Percentiles rank a stretch among this genome's conserved stretches.
Evolutionary conservation across 1,284 basidiomycete genomes (phyloP).

Genomic region (Coniferiporia sulphurascens): DNA sequence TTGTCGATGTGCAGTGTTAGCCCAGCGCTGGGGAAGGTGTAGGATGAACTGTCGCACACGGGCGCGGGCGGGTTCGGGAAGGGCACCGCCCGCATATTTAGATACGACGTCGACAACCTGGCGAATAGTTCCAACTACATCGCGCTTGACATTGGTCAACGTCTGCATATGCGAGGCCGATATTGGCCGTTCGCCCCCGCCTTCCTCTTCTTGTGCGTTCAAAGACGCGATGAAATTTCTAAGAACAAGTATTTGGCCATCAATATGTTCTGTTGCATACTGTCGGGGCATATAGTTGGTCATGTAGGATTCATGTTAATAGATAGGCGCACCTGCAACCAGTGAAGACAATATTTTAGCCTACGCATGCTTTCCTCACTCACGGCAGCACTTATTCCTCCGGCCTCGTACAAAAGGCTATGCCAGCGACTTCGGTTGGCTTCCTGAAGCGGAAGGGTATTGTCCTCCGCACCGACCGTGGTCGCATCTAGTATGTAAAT

Average conservation of each 20-base stretch:
- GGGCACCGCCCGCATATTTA: constrained; percentile 77
- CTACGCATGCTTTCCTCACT: constrained; percentile 88
- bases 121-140: constrained; percentile 82
- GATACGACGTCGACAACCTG: constrained; percentile 87
- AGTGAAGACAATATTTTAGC: constrained; percentile 82
- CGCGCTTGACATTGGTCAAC: constrained; percentile 68
- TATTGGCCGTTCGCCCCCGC: constrained; percentile 30
- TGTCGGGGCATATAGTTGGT: constrained; percentile 27
- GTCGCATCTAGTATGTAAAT: not conserved
- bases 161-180: constrained; percentile 57
- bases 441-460: constrained; percentile 26
- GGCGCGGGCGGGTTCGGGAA: constrained; percentile 78
- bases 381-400: constrained; percentile 83
- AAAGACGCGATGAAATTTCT: constrained; percentile 77
- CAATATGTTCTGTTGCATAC: constrained; percentile 87
- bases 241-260: constrained; percentile 80
- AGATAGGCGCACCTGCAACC: constrained; percentile 64
- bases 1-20: constrained; percentile 32
- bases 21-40: constrained; percentile 78
- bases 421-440: constrained; percentile 77
- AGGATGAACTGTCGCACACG: constrained; percentile 81
- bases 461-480: not conserved
- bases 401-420: constrained; percentile 78
- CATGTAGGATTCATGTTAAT: constrained; percentile 1
- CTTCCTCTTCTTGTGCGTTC: constrained; percentile 30